Percentiles rank a stretch among this genome's conserved stretches.
phyloP scores from a whole-genome alignment of 352 stramenopile species.

The Pythium sp. region DNA sequence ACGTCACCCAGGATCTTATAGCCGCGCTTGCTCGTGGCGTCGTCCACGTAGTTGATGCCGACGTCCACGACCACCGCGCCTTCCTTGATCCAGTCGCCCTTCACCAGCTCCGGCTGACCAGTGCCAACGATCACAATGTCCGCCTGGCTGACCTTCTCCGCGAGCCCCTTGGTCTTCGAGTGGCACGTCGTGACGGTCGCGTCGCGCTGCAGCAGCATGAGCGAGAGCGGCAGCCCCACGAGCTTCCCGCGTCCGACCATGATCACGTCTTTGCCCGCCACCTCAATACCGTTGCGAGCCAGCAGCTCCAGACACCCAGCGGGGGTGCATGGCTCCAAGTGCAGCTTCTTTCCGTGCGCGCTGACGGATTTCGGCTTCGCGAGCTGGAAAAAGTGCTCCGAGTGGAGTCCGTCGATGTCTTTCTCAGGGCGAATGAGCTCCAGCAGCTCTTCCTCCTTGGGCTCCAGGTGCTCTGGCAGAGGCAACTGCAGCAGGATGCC shows the following conservation, averaged over 20 bases:
- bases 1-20: slow-evolving; percentile 98
- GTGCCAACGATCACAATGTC: slow-evolving; percentile 97
- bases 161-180: slow-evolving; percentile 84
- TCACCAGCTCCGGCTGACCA: slow-evolving; percentile 93
- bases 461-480: slow-evolving; percentile 50
- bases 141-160: slow-evolving; percentile 63
- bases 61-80: slow-evolving; percentile 98
- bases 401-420: slow-evolving; percentile 99
- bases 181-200: slow-evolving; percentile 98
- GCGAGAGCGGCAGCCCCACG: slow-evolving; percentile 95
- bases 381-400: slow-evolving; percentile 94
- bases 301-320: slow-evolving; percentile 75
- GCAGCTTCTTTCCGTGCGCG: slow-evolving; percentile 42
- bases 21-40: slow-evolving; percentile 51
- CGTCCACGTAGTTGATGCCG: slow-evolving; percentile 97
- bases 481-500: slow-evolving; percentile 95
- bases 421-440: slow-evolving; percentile 90
- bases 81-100: slow-evolving; percentile 95
- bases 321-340: slow-evolving; percentile 90
- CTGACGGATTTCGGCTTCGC: slow-evolving; percentile 27
- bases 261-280: slow-evolving; percentile 95
- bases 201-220: slow-evolving; percentile 94
- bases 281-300: slow-evolving; percentile 70
- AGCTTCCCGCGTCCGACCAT: slow-evolving; percentile 97
- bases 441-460: slow-evolving; percentile 90